Evolutionary conservation across 306 rosid species (phyloP).

Genomic region (cucumber (Cucumis sativus)): Cucumber_9930_V3 NC_026658.2:22443001-22443500

Average conservation of each 20-base stretch:
- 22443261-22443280: neutral
- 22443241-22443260: neutral
- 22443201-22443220: no score
- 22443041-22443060: neutral
- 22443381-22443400: no score
- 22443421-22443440: no score
- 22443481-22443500: constrained; percentile 50
- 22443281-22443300: neutral
- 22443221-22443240: neutral
- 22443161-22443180: neutral
- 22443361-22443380: no score
- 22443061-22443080: neutral
- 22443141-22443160: neutral
- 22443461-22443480: neutral
- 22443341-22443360: neutral
- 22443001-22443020: neutral
- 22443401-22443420: no score
- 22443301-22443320: neutral
- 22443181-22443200: neutral
- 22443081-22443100: neutral
- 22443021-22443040: neutral
- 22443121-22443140: neutral
- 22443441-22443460: neutral
- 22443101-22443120: neutral
- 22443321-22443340: neutral